A percentile compares a stretch with the other conserved stretches of the same genome.
phyloP scores from a whole-genome alignment of 352 stramenopile genomes.

The Achlya hypogyna region DNA sequence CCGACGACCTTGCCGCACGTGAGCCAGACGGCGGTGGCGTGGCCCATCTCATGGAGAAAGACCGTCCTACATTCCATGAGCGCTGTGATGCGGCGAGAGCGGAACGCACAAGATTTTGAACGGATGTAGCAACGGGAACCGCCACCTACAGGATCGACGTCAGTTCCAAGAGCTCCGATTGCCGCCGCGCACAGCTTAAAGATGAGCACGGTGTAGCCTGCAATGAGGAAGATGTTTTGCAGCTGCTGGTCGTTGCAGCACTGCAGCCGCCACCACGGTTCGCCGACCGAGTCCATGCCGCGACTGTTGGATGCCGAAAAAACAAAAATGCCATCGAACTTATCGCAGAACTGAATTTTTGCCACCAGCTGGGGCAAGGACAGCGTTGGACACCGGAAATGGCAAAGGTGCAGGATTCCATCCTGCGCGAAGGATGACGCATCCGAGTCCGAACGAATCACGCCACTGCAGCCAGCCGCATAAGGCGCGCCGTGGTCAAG shows the following conservation, averaged over 20 bases:
- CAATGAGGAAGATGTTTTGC: conserved; percentile 82
- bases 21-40: conserved; percentile 75
- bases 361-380: too few relatives aligned
- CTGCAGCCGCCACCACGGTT: conserved; percentile 35
- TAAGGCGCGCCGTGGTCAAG: too few relatives aligned
- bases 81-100: neutral
- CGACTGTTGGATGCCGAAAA: neutral
- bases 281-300: neutral
- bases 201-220: conserved; percentile 75
- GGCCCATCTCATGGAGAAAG: conserved; percentile 79
- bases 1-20: conserved; percentile 60
- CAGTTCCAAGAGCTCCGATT: neutral
- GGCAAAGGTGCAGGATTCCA: too few relatives aligned
- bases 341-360: too few relatives aligned
- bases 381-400: too few relatives aligned
- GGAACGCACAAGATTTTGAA: conserved; percentile 81
- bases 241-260: conserved; percentile 87
- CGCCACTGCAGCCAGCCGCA: too few relatives aligned
- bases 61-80: conserved; percentile 44
- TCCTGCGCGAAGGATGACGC: too few relatives aligned
- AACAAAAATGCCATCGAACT: neutral
- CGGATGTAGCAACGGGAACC: conserved; percentile 71
- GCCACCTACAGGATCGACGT: conserved; percentile 44
- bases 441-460: too few relatives aligned
- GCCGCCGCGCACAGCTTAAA: conserved; percentile 64